Evolutionary conservation across 192 early-diverging fungal species (phyloP), one percentile per base, ranked within the genome.

Genomic region (Glomus cerebriforme): DNA sequence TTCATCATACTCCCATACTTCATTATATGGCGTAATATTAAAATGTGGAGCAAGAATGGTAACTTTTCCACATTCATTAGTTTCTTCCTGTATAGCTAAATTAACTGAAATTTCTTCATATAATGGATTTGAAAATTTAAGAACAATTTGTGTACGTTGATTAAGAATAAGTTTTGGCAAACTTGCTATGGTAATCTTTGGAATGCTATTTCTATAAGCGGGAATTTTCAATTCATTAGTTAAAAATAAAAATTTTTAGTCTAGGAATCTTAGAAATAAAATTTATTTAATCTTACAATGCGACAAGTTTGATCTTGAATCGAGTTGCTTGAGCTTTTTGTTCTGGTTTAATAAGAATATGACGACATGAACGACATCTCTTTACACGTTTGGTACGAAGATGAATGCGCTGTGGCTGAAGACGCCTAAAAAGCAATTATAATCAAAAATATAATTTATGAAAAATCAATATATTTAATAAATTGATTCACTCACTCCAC

Each of bases 331-430:
- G 95, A 1, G 95, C 95, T 80, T 96, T 97, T 81, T 92, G 92
- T 75, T 97, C 95, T 0, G 97, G 96, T 80, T 97, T 97, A 74
- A 96, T 92, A 26, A 98, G 85, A 58, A 97, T 92, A 81, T 96
- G 92, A 47, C 94, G 91, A 87, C 97, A 98, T 5, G 86, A 81
- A 47, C 94, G 89, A 82, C 97, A 98, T 39, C 95, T 89, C 47
- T 96, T 95, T 0, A 93, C 86, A 31, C 92, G 90, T 82, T 96
- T 96, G 77, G 93, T 96, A 43, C 94, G 90, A 43, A 98, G 87
- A 63, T 93, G 92, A 54, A 97, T 90, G 17, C 96, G 91, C 82
- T 95, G 93, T 15, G 97, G 97, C 63, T 89, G 86, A 8, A 93
- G 80, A n/a, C 88, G 81, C 15, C 88, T 89, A 39, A 64, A 58